Evolutionary conservation across 1,284 basidiomycete genomes (phyloP), one percentile per base, ranked within the genome.

Genomic region (Phlebopus sp.): DNA sequence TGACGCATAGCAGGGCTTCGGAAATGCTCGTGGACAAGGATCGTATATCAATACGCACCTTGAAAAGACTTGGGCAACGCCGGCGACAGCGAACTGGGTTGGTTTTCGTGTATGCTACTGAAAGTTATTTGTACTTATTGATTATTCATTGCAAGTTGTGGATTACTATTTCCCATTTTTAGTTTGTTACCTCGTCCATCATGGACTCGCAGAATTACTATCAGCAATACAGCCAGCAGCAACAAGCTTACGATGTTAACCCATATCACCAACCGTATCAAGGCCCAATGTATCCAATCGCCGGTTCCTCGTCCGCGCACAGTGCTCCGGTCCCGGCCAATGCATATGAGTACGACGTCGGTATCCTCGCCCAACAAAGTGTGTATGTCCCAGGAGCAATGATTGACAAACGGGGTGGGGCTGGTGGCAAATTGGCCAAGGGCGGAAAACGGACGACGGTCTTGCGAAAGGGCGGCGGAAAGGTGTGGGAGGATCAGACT

Each of bases 401-500:
- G 79, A 86, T 89, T 42, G 89, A 90, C 59, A 91, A 90, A 63
- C 81, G 85, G 40, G 88, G 89, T 29, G 89, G 88, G 19, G 79
- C 89, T 4, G 89, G 90, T 46, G 88, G 88, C 2, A 91, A 90
- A 64, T 72, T 89, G 42, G 86, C 87, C 1, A 92, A 92, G 66
- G 92, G 92, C 46, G 92, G 94, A 40, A 97, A 95, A 70, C 77
- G 97, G 40, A 87, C 86, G 42, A 99, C 97, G 3, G 97, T 99
- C 9, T 70, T 99, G 44, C 79, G 97, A 31, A 97, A 97, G 67
- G 96, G 93, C 1, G 94, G 80, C 41, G 97, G 97, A 17, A 93
- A 94, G 69, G 83, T 92, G 13, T 99, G 96, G 94, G 97, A 99
- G 69, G 97, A 99, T 68, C 91, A 92, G 67, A 97, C 93, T 2